Base-by-base conservation (phyloP, 768 basidiomycete species). In the Termitomyces sp. region DNA sequence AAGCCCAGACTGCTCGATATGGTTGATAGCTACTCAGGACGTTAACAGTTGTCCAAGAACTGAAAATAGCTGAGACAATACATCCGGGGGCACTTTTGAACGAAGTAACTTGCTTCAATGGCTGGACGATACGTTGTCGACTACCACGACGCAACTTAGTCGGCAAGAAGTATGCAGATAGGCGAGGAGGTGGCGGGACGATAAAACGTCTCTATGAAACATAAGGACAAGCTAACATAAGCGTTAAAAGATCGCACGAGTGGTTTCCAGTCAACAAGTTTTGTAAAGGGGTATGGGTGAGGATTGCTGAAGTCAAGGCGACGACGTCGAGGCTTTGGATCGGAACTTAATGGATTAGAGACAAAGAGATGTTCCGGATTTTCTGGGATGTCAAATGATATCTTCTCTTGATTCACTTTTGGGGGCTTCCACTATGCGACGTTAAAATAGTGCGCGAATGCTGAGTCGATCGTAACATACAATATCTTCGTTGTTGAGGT, bases 71-170 rank as follows among this genome's bases (percentile, higher is more conserved):
- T 13, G 38, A 32, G 10, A 53, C 38, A 8, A 70, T 57, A 75
- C 82, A 74, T 43, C 81, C 82, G 2, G 80, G 71, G 5, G 80
- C 67, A 46, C 74, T 71, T 57, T 79, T 81, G 59, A 81, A 76
- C 0, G 72, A 75, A 20, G 61, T 44, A 1, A 61, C 54, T n/a
- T 60, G 50, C 7, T 67, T 66, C 60, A 75, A 35, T 6, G 52
- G 59, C 16, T 57, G 59, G 28, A 64, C 13, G 10, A 46, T 46
- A n/a, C 55, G 54, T 35, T 49, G 55, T 13, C 46, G 44, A 13
- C 32, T 48, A 33, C 54, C 55, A 38, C 57, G 52, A 48, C 47
- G 63, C 12, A 66, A 41, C 16, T 57, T 57, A 14, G 57, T 20
- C 9, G 60, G 58, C 18, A 51, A 41, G 20, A 60, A 30, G 32